Evolutionary conservation across 108 stramenopile genomes (phyloP).

Genomic region (Skeletonema tropicum): DNA sequence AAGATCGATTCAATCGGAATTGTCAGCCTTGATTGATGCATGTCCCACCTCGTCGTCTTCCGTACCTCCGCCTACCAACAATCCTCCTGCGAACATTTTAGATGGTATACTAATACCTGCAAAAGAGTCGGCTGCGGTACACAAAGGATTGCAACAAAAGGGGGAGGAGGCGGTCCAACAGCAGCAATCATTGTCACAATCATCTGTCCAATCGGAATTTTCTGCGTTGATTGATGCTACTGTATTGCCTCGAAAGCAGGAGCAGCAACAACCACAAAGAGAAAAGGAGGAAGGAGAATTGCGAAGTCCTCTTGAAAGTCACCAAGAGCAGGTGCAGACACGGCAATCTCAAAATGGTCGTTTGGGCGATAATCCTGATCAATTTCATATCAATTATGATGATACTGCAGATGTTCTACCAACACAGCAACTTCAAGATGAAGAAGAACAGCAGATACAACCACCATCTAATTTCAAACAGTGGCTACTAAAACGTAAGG

Average conservation of each 20-base stretch:
- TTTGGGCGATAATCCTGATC: neutral
- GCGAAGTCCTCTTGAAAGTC: too few species aligned
- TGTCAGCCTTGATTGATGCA: constrained; percentile 4
- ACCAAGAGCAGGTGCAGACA: neutral
- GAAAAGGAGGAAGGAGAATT: neutral
- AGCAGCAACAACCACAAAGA: neutral
- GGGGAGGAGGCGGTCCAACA: neutral
- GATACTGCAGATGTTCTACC: neutral
- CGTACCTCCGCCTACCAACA: neutral
- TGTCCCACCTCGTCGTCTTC: neutral
- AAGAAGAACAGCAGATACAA: neutral
- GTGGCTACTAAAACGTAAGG: neutral
- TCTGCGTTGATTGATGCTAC: constrained; percentile 2
- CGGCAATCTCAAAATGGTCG: neutral
- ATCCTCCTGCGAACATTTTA: neutral
- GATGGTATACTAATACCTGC: neutral
- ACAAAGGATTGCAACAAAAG: neutral
- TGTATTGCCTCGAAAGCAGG: neutral
- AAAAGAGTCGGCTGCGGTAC: neutral
- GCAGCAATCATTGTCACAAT: neutral
- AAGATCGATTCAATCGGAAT: constrained; percentile 1
- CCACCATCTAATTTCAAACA: neutral
- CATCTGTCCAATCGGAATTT: neutral
- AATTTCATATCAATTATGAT: neutral
- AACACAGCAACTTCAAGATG: neutral